Conservation (phyloP, 345 rosid species). For the Gossypium bickii region DNA sequence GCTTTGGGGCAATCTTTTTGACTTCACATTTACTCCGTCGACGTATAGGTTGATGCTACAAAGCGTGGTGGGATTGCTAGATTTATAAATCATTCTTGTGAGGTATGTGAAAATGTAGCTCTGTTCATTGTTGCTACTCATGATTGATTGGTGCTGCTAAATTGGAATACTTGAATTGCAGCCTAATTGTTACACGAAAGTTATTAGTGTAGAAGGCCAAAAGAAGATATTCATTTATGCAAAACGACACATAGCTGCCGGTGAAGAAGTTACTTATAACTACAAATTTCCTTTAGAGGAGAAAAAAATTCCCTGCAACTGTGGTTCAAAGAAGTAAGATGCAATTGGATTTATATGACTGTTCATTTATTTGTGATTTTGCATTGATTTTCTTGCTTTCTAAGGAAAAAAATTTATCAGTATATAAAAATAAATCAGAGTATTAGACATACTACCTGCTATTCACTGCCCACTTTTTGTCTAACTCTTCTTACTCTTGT, state of each 20-base stretch:
- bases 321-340: slow-evolving; percentile 89
- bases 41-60: slow-evolving; percentile 87
- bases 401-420: not conserved
- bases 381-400: slow-evolving; percentile 10
- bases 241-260: slow-evolving; percentile 70
- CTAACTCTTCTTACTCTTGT: slow-evolving; percentile 17
- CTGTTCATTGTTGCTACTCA: slow-evolving; percentile 19
- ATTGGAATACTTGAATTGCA: slow-evolving; percentile 32
- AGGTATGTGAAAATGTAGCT: slow-evolving; percentile 44
- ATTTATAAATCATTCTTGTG: slow-evolving; percentile 98
- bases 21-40: slow-evolving; percentile 18
- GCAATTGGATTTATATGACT: not conserved
- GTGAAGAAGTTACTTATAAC: slow-evolving; percentile 96
- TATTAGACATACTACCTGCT: not conserved
- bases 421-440: not conserved
- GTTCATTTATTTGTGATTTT: slow-evolving; percentile 7
- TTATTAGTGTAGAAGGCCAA: slow-evolving; percentile 86
- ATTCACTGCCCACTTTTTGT: not conserved
- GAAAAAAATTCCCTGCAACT: slow-evolving; percentile 93
- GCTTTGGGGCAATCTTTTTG: not conserved
- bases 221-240: slow-evolving; percentile 95
- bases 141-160: slow-evolving; percentile 20
- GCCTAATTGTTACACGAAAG: slow-evolving; percentile 99
- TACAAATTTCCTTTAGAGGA: slow-evolving; percentile 97
- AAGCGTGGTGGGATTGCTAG: slow-evolving; percentile 98